Evolutionary conservation across 495 filamentous ascomycete species (phyloP).

Genomic region (Lepraria neglecta): DNA sequence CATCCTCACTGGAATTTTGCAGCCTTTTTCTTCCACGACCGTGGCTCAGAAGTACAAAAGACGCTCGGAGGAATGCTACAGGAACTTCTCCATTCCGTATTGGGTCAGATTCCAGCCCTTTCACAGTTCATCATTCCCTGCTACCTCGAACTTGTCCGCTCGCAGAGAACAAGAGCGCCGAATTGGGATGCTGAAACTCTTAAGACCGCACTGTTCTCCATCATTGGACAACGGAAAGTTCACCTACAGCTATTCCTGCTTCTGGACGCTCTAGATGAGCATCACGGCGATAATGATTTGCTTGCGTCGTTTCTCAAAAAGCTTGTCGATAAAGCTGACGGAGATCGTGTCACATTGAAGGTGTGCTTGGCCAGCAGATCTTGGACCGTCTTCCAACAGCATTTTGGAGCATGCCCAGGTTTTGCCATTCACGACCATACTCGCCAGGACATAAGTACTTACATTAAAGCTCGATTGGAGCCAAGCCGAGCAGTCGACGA

Average conservation of each 20-base stretch:
- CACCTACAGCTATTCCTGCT: conserved; percentile 22
- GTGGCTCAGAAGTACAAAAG: conserved; percentile 28
- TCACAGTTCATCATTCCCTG: conserved; percentile 9
- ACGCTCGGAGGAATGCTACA: conserved; percentile 23
- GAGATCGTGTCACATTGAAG: conserved; percentile 18
- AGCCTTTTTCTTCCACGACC: conserved; percentile 29
- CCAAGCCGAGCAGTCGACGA: background rate
- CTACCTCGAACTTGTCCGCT: conserved; percentile 10
- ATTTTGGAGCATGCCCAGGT: conserved; percentile 20
- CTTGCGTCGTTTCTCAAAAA: conserved; percentile 19
- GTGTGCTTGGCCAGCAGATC: conserved; percentile 28
- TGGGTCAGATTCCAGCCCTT: conserved; percentile 19
- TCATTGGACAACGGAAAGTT: conserved; percentile 13
- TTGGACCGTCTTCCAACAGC: conserved; percentile 23
- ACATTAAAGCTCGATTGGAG: conserved; percentile 23
- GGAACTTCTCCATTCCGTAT: conserved; percentile 21
- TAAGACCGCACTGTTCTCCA: conserved; percentile 5
- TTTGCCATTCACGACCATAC: conserved; percentile 30
- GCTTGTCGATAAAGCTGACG: conserved; percentile 11
- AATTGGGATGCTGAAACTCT: conserved; percentile 19
- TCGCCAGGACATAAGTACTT: conserved; percentile 21
- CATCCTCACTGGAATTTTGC: conserved; percentile 13
- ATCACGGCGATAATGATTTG: conserved; percentile 24
- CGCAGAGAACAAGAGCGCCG: conserved; percentile 15
- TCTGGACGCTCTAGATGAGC: conserved; percentile 30